Evolutionary conservation across 495 filamentous ascomycete species (phyloP).

Genomic region (Hapsidospora chrysogenum): DNA sequence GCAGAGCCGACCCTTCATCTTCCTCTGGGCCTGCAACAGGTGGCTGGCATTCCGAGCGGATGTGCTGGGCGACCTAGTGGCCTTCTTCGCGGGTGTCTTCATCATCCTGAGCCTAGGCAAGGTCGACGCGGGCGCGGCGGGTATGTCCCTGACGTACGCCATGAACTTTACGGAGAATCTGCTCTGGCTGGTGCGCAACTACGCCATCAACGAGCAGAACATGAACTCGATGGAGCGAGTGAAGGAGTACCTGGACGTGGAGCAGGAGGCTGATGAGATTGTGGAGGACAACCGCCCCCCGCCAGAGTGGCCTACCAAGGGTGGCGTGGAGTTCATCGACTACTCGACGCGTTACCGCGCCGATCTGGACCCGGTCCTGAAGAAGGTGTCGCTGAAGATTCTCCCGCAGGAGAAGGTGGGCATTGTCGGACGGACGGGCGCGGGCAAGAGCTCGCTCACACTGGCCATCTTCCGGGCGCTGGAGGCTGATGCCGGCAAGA

Average conservation of each 20-base stretch:
- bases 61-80: conserved; percentile 73
- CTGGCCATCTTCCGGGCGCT: conserved; percentile 94
- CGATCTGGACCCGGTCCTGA: conserved; percentile 76
- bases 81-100: conserved; percentile 89
- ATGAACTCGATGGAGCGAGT: conserved; percentile 99
- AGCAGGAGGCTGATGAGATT: conserved; percentile 74
- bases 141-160: conserved; percentile 93
- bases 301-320: conserved; percentile 69
- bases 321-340: conserved; percentile 68
- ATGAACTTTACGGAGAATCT: conserved; percentile 96
- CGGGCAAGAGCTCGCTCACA: conserved; percentile 91
- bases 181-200: conserved; percentile 92
- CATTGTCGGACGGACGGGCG: conserved; percentile 91
- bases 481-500: conserved; percentile 81
- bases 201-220: conserved; percentile 91
- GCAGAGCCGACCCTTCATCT: conserved; percentile 88
- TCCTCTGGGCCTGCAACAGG: conserved; percentile 90
- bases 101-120: conserved; percentile 68
- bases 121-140: conserved; percentile 86
- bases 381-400: conserved; percentile 72
- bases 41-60: conserved; percentile 95
- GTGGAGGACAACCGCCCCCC: conserved; percentile 65
- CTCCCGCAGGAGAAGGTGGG: conserved; percentile 82
- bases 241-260: conserved; percentile 90
- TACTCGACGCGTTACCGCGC: conserved; percentile 81